A percentile compares a stretch with the other conserved stretches of the same genome.
phyloP scores from a whole-genome alignment of 2,329 filamentous ascomycete species.

The Dactylellina haptotyla region DNA sequence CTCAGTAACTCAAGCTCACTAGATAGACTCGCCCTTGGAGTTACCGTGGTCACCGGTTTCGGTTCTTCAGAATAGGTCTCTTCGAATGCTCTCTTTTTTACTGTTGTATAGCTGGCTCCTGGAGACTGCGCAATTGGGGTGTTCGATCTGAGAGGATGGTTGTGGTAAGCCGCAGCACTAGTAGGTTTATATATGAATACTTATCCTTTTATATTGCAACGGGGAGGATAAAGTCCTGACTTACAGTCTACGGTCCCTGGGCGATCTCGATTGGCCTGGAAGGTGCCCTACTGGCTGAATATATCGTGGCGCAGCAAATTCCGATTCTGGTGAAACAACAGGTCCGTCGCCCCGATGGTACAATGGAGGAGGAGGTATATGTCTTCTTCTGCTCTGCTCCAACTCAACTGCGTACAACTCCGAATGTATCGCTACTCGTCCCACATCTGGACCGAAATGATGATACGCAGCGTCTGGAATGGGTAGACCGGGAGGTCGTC shows the following conservation, averaged over 20 bases:
- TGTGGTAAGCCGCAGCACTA: too few relatives aligned
- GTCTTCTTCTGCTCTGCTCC: slow-evolving; percentile 45
- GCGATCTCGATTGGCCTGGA: slow-evolving; percentile 43
- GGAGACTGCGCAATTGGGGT: slow-evolving; percentile 39
- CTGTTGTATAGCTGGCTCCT: slow-evolving; percentile 41
- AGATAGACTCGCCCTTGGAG: slow-evolving; percentile 31
- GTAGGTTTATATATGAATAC: slow-evolving; percentile 15
- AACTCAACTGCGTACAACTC: slow-evolving; percentile 48
- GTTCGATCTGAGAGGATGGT: slow-evolving; percentile 40
- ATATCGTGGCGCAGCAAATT: slow-evolving; percentile 52
- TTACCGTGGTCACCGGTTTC: slow-evolving; percentile 13
- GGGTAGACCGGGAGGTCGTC: slow-evolving; percentile 39
- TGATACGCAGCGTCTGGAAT: slow-evolving; percentile 42
- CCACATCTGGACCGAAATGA: slow-evolving; percentile 47
- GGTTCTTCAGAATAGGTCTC: slow-evolving; percentile 40
- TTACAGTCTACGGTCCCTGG: slow-evolving; percentile 48
- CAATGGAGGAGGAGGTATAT: slow-evolving; percentile 45
- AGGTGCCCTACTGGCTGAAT: slow-evolving; percentile 50
- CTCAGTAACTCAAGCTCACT: slow-evolving; percentile 46
- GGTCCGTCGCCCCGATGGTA: slow-evolving; percentile 33
- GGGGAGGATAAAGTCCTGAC: slow-evolving; percentile 2
- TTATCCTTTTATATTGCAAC: neutral
- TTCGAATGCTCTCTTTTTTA: slow-evolving; percentile 42
- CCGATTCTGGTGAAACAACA: slow-evolving; percentile 42
- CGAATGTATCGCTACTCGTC: slow-evolving; percentile 44